Evolutionary conservation across 345 rosid species (phyloP).

Genomic region (Citrus cavaleriei): DNA sequence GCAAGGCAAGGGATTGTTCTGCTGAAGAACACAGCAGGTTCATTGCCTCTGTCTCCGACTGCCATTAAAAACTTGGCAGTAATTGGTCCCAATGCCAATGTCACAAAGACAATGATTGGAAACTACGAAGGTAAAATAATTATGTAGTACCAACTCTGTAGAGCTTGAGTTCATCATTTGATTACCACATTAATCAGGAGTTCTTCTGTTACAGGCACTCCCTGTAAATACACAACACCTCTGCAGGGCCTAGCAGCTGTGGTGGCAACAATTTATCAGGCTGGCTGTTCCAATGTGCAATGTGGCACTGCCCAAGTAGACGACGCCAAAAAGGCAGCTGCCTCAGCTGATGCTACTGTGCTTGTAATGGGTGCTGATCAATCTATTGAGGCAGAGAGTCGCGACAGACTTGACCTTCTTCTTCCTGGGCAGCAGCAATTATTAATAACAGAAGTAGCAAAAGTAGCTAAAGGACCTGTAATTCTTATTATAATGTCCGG

Average conservation of each 20-base stretch:
- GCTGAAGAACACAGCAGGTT: constrained; percentile 59
- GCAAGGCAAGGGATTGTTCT: constrained; percentile 96
- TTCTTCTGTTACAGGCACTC: constrained; percentile 43
- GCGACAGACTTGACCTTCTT: constrained; percentile 54
- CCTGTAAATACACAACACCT: constrained; percentile 85
- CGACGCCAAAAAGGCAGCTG: constrained; percentile 53
- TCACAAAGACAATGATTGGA: constrained; percentile 92
- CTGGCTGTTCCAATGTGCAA: constrained; percentile 73
- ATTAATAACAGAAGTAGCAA: constrained; percentile 60
- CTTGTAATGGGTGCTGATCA: constrained; percentile 81
- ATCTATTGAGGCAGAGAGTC: constrained; percentile 65
- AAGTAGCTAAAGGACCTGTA: constrained; percentile 74
- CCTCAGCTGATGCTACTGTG: constrained; percentile 68
- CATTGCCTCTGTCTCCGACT: constrained; percentile 62
- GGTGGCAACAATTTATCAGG: constrained; percentile 49
- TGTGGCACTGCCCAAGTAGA: constrained; percentile 63
- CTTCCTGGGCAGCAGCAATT: constrained; percentile 80
- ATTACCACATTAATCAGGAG: not conserved
- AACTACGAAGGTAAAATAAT: constrained; percentile 68
- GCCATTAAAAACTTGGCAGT: constrained; percentile 65
- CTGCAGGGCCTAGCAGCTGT: constrained; percentile 62
- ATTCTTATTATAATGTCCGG: constrained; percentile 94
- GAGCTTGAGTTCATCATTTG: not conserved
- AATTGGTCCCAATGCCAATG: constrained; percentile 93
- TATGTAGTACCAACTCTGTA: no score